Evolutionary conservation across 116 monocot species (phyloP).

Genomic region (Papilionanthe hybrid): DNA sequence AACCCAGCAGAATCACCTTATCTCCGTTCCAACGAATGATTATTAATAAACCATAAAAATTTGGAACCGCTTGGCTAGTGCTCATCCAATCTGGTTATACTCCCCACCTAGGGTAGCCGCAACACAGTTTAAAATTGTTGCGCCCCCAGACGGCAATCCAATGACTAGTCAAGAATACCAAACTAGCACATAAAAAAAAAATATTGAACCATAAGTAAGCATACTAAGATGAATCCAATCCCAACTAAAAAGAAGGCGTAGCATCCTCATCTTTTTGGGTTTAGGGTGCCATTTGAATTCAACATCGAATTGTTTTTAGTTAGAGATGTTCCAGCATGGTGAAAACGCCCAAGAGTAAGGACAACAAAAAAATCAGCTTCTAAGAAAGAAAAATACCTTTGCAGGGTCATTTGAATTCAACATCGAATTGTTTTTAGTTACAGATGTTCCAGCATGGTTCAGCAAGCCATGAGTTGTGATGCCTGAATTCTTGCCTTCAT

Average conservation of each 20-base stretch:
- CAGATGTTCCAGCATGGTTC: constrained; percentile 23
- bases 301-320: too few species aligned
- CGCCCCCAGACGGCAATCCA: not conserved
- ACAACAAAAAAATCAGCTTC: not conserved
- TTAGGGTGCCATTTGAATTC: too few species aligned
- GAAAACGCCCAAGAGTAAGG: not conserved
- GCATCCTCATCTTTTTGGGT: not conserved
- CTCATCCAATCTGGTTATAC: not conserved
- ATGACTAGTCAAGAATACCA: not conserved
- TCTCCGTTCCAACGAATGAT: too few species aligned
- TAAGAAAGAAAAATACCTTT: constrained; percentile 19
- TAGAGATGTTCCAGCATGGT: too few species aligned
- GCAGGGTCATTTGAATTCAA: constrained; percentile 13
- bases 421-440: constrained; percentile 17
- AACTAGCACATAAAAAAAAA: not conserved
- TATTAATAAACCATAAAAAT: too few species aligned
- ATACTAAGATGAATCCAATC: not conserved
- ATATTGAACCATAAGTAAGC: not conserved
- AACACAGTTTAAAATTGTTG: not conserved
- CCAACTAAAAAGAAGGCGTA: not conserved
- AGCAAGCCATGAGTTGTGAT: constrained; percentile 20
- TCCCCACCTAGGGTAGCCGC: not conserved
- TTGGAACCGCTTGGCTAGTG: not conserved
- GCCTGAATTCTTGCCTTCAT: constrained; percentile 26
- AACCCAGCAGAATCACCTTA: too few species aligned